Evolutionary conservation across 192 early-diverging fungal genomes (phyloP).

Genomic region (Coemansia sp.): DNA sequence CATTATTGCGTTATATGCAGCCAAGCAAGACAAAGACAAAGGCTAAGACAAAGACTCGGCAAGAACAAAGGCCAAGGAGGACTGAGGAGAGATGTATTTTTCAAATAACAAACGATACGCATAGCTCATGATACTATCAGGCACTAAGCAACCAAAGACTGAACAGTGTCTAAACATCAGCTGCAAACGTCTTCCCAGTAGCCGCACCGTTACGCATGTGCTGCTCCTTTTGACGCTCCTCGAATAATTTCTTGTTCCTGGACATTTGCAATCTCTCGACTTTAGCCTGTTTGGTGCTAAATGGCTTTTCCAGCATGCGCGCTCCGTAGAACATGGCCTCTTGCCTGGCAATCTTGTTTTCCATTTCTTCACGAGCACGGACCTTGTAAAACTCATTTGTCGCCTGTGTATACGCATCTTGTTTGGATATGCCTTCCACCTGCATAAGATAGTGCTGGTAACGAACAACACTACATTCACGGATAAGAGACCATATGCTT

Average conservation of each 20-base stretch:
- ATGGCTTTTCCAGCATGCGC: conserved; percentile 43
- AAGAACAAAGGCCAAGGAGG: neutral
- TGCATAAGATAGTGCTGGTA: conserved; percentile 81
- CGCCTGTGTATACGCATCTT: conserved; percentile 78
- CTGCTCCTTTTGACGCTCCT: conserved; percentile 31
- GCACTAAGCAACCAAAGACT: neutral
- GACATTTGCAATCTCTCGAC: conserved; percentile 29
- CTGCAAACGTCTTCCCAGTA: conserved; percentile 43
- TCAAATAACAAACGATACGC: no score
- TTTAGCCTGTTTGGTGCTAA: conserved; percentile 33
- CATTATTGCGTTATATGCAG: neutral
- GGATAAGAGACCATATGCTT: neutral
- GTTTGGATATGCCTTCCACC: conserved; percentile 59
- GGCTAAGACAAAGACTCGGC: conserved; percentile 5
- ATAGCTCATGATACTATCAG: no score
- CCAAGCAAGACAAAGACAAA: neutral
- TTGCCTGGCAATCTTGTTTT: conserved; percentile 64
- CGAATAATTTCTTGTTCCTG: conserved; percentile 20
- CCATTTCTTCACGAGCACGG: conserved; percentile 76
- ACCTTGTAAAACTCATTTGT: conserved; percentile 78
- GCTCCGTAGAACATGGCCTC: conserved; percentile 56
- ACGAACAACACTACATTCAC: conserved; percentile 67
- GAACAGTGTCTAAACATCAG: neutral
- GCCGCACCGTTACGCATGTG: conserved; percentile 21
- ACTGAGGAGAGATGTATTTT: neutral